These are phyloP conservation scores for Tuctoria greenei DNA, from an alignment of 176 grass and related monocot species.

Conservation along the genomic window DNA sequence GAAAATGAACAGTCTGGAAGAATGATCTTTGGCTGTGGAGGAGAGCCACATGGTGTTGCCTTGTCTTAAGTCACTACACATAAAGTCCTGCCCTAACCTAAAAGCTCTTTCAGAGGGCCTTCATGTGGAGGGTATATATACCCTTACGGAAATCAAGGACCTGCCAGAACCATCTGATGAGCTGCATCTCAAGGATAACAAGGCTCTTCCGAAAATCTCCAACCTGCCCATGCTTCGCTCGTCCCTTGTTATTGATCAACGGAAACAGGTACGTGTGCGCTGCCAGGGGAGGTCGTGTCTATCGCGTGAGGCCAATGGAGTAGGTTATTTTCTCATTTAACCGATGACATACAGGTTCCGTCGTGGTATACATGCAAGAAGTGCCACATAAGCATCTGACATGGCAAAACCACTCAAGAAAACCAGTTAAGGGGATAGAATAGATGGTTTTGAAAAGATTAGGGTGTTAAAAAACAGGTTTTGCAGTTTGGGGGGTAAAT, in stretches of 20 bases:
- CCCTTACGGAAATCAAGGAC: slow-evolving; percentile 64
- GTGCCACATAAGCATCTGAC: too few relatives aligned
- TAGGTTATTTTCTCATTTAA: too few relatives aligned
- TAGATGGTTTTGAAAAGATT: too few relatives aligned
- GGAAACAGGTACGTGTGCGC: too few relatives aligned
- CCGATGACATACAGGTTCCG: too few relatives aligned
- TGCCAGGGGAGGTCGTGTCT: too few relatives aligned
- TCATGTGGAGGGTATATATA: slow-evolving; percentile 46
- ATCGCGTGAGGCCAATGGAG: too few relatives aligned
- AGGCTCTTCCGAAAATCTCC: slow-evolving; percentile 54
- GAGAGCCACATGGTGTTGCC: slow-evolving; percentile 49
- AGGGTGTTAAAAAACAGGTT: too few relatives aligned
- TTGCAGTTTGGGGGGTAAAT: too few relatives aligned
- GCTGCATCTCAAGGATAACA: slow-evolving; percentile 64
- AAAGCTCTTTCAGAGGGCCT: slow-evolving; percentile 77
- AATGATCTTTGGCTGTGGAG: slow-evolving; percentile 63
- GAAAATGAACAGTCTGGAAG: slow-evolving; percentile 68
- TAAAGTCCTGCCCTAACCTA: slow-evolving; percentile 66
- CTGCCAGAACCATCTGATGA: slow-evolving; percentile 50
- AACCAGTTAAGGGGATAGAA: too few relatives aligned
- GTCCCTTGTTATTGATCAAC: slow-evolving; percentile 46
- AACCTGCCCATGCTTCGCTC: slow-evolving; percentile 42
- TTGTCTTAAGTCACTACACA: slow-evolving; percentile 61
- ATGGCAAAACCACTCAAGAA: too few relatives aligned
- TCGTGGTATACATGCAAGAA: too few relatives aligned